Base-by-base conservation (phyloP, 2,329 filamentous ascomycete genomes). In the Colletotrichum endophyticum region DNA sequence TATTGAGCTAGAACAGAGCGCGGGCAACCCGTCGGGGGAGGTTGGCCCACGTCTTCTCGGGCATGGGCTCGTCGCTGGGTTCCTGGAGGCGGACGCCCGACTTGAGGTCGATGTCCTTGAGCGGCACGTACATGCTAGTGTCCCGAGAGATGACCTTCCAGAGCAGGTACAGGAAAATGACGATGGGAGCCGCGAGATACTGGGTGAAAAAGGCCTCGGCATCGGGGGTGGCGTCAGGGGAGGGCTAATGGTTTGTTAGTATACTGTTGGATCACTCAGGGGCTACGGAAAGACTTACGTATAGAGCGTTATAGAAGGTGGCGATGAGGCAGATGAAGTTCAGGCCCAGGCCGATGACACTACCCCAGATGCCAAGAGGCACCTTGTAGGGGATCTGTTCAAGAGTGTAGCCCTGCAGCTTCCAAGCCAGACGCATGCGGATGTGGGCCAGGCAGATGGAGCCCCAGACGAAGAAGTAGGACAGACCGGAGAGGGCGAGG, bases 391-490 rank as follows among this genome's bases (percentile, higher is more conserved):
- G 88, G 53, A 91, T 86, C 79, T 89, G 85, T 39, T 86, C 85
- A 25, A 87, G 81, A 53, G 83, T 83, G 78, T 90, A 90, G 69
- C 92, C 92, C 80, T 93, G 90, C 19, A 86, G 83, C 77, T 88
- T 87, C 92, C 92, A 94, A 16, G 87, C 91, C 61, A 88, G 83
- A 74, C 92, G 90, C 89, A 94, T 94, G 62, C 91, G 90, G 81
- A 94, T 93, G 81, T 94, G 92, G 0, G 91, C 88, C 4, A 92
- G 84, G 82, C 91, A 93, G 81, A 93, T 92, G 75, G 89, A 93
- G 44, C 91, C 92, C 94, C 94, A 96, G 30, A 94, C 94, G 84
- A 96, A 95, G 83, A 96, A 91, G 77, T 91, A 93, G 4, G 92
- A 91, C 12, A 96, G 90, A 68, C 94, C 94, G 0, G 93, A 95